Percentiles rank a stretch among this genome's conserved stretches.
Conservation (phyloP, 176 grass and related monocot genomes). For the Oryza meyeriana region DNA sequence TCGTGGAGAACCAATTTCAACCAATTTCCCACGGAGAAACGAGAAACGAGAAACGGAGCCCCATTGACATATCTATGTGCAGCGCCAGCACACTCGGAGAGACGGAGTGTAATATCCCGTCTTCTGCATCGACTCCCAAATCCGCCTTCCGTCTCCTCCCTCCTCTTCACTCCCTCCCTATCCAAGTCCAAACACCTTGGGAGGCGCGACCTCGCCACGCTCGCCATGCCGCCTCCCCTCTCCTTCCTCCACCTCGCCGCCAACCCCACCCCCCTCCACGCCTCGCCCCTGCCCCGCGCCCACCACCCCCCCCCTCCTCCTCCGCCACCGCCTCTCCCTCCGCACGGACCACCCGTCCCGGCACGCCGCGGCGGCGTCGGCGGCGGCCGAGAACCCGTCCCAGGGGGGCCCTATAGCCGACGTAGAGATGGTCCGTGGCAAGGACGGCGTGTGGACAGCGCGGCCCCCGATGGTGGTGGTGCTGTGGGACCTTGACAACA, state of each 20-base stretch:
- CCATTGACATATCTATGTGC: too few relatives aligned
- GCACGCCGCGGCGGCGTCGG: slow-evolving; percentile 8
- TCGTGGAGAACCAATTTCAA: too few relatives aligned
- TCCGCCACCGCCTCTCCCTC: slow-evolving; percentile 10
- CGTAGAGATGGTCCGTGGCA: slow-evolving; percentile 65
- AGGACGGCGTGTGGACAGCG: slow-evolving; percentile 53
- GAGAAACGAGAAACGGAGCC: too few relatives aligned
- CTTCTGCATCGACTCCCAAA: background rate
- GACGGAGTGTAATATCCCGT: background rate
- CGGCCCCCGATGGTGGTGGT: slow-evolving; percentile 62
- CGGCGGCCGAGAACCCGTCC: slow-evolving; percentile 30
- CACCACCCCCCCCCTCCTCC: slow-evolving; percentile 1
- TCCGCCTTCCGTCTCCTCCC: background rate
- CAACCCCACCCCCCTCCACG: background rate
- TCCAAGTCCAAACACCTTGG: background rate
- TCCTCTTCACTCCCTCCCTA: background rate
- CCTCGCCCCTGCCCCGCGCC: slow-evolving; percentile 6
- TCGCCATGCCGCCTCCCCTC: slow-evolving; percentile 32
- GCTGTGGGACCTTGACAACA: slow-evolving; percentile 97
- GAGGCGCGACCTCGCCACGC: slow-evolving; percentile 5
- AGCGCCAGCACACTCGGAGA: too few relatives aligned
- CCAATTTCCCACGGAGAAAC: too few relatives aligned
- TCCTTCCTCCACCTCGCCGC: slow-evolving; percentile 38
- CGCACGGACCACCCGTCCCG: background rate
- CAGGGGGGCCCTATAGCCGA: background rate